Percentiles rank a stretch among this genome's conserved stretches.
phyloP scores from a whole-genome alignment of 345 rosid genomes.

The Lepidium africanum region DNA sequence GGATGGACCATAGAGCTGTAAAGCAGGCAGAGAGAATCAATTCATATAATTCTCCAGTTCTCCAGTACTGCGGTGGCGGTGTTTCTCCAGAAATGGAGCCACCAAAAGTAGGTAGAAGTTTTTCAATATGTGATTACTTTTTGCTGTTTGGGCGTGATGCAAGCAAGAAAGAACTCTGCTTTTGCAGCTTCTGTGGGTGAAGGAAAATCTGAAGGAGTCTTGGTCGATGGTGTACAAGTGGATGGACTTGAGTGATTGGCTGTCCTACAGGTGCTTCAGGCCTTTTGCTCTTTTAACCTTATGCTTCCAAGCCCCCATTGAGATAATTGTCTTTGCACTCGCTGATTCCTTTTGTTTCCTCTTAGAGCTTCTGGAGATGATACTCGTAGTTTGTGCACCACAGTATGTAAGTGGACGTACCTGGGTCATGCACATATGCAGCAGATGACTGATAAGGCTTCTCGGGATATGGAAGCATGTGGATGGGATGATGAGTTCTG shows the following conservation, averaged over 20 bases:
- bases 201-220: slow-evolving; percentile 85
- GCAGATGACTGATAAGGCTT: slow-evolving; percentile 60
- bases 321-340: background rate
- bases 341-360: slow-evolving; percentile 2
- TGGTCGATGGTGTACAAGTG: slow-evolving; percentile 96
- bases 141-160: background rate
- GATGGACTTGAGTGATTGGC: slow-evolving; percentile 99
- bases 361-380: slow-evolving; percentile 94
- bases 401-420: slow-evolving; percentile 97
- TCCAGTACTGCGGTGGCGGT: slow-evolving; percentile 90
- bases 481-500: slow-evolving; percentile 99
- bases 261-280: slow-evolving; percentile 63
- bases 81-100: slow-evolving; percentile 96
- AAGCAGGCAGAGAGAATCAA: slow-evolving; percentile 92
- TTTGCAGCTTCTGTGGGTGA: slow-evolving; percentile 94
- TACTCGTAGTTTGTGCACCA: slow-evolving; percentile 91
- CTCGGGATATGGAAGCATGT: slow-evolving; percentile 89
- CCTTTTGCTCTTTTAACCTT: background rate
- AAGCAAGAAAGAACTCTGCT: background rate
- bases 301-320: background rate
- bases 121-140: background rate
- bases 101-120: slow-evolving; percentile 53
- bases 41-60: slow-evolving; percentile 62
- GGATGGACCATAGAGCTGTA: slow-evolving; percentile 99
- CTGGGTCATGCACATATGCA: slow-evolving; percentile 99